phyloP scores from a whole-genome alignment of 192 early-diverging fungal species.

The Nowakowskiella sp. region DNA sequence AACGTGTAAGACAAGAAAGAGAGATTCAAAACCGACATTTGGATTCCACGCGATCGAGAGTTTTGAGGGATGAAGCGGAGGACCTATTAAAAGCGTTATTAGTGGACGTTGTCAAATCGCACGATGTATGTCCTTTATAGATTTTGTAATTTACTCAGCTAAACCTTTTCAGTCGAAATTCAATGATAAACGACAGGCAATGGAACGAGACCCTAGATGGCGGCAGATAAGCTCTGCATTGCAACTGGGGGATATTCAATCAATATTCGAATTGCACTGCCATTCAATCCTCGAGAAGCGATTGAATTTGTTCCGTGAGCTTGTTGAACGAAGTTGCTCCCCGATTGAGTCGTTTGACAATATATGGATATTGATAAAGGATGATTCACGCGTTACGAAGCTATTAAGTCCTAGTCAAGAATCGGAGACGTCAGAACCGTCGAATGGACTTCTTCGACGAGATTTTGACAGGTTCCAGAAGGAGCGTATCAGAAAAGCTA shows the following conservation, averaged over 20 bases:
- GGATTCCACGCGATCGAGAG: slow-evolving; percentile 14
- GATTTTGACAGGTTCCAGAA: slow-evolving; percentile 30
- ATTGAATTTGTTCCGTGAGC: slow-evolving; percentile 26
- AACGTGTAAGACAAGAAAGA: slow-evolving; percentile 38
- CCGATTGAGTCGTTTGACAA: slow-evolving; percentile 41
- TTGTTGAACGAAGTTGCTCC: slow-evolving; percentile 27
- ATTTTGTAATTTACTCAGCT: no score
- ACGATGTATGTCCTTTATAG: slow-evolving; percentile 30
- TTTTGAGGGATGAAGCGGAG: slow-evolving; percentile 32
- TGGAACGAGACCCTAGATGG: slow-evolving; percentile 39
- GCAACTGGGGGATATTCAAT: slow-evolving; percentile 20
- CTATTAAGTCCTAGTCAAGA: slow-evolving; percentile 7
- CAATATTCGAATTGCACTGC: slow-evolving; percentile 36
- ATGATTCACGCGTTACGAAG: slow-evolving; percentile 32
- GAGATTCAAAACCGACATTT: slow-evolving; percentile 28
- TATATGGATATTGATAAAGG: slow-evolving; percentile 13
- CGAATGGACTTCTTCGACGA: slow-evolving; percentile 12
- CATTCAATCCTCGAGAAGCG: slow-evolving; percentile 28
- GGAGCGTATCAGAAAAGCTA: slow-evolving; percentile 22
- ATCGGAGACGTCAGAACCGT: no score
- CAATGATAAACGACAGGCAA: slow-evolving; percentile 15
- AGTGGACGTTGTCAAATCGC: slow-evolving; percentile 40
- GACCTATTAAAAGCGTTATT: slow-evolving; percentile 35
- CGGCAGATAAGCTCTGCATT: slow-evolving; percentile 20
- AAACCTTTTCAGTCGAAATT: no score